Evolutionary conservation across 768 basidiomycete species (phyloP).

Genomic region (Pleurotus djamor): DNA sequence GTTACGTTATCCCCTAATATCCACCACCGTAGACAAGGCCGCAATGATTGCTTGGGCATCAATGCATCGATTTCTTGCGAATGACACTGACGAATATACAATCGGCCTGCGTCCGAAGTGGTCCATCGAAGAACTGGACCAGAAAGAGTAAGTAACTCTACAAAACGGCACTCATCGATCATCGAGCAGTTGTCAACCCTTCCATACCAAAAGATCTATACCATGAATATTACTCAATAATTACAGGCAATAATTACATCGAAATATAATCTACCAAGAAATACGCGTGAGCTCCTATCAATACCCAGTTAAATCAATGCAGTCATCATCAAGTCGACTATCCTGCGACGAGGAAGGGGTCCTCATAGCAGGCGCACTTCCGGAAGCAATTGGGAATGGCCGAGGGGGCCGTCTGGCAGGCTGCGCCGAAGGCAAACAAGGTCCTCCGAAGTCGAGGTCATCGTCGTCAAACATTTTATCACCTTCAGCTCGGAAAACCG

Average conservation of each 20-base stretch:
- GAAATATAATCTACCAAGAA: neutral
- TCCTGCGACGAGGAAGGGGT: neutral
- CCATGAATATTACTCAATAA: neutral
- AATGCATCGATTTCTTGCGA: slow-evolving; percentile 71
- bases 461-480: neutral
- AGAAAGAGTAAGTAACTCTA: neutral
- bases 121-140: slow-evolving; percentile 60
- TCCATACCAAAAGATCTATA: neutral
- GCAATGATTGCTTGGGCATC: slow-evolving; percentile 97
- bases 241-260: neutral
- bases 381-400: neutral
- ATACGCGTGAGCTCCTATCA: neutral
- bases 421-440: neutral
- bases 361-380: neutral
- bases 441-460: neutral
- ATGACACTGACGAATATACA: slow-evolving; percentile 59
- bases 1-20: neutral
- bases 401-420: neutral
- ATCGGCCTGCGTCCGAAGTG: slow-evolving; percentile 69
- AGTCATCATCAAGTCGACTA: neutral
- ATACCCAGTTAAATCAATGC: neutral
- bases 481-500: neutral
- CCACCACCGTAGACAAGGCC: slow-evolving; percentile 71
- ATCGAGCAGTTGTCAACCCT: neutral
- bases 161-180: no score